Evolutionary conservation across 441 rosid genomes (phyloP).

Genomic region (Mallotus repandus): DNA sequence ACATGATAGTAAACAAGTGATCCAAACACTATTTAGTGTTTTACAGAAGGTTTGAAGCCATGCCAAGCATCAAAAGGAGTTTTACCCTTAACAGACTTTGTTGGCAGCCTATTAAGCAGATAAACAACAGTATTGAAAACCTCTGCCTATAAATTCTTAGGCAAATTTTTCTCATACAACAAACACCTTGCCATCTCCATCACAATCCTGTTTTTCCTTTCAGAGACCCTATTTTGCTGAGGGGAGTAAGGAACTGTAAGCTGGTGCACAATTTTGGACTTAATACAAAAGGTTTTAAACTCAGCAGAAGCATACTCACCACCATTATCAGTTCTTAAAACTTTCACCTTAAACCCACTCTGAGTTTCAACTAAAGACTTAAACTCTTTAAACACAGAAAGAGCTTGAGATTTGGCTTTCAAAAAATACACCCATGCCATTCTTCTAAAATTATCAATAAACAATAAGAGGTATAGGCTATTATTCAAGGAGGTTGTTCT

Average conservation of each 20-base stretch:
- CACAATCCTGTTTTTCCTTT: too few relatives aligned
- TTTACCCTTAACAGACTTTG: too few relatives aligned
- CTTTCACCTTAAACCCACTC: neutral
- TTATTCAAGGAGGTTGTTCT: neutral
- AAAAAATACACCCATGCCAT: neutral
- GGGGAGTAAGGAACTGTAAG: neutral
- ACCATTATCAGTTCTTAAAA: neutral
- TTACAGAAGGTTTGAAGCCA: too few relatives aligned
- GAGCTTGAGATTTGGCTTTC: neutral
- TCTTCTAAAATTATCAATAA: neutral
- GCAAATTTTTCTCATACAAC: too few relatives aligned
- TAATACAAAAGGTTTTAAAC: neutral
- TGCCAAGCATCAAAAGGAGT: too few relatives aligned
- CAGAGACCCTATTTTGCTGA: too few relatives aligned
- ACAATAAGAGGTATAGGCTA: neutral
- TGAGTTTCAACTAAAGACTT: neutral
- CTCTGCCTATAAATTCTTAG: too few relatives aligned
- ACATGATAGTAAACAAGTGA: too few relatives aligned
- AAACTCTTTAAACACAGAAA: neutral
- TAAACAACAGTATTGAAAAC: too few relatives aligned
- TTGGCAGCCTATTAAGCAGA: too few relatives aligned
- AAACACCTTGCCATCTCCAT: too few relatives aligned
- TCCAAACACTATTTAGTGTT: too few relatives aligned
- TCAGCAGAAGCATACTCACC: neutral
- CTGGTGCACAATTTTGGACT: neutral